Conservation (phyloP, 176 grass and related monocot species). For the Chrysopogon serrulatus region DNA sequence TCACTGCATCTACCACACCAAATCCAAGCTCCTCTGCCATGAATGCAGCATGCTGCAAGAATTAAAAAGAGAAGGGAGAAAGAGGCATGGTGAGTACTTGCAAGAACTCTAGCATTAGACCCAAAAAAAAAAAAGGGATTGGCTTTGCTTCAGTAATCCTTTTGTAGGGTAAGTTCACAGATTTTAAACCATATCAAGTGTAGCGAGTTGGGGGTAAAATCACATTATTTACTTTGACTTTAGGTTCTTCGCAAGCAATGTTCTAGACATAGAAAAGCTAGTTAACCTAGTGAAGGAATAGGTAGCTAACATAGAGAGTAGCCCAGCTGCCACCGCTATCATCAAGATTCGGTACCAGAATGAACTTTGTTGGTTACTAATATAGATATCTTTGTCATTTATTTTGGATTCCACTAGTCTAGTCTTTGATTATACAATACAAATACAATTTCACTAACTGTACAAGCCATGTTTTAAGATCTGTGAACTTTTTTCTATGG, state of each 20-base stretch:
- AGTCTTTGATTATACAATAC: background rate
- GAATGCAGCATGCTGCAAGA: slow-evolving; percentile 69
- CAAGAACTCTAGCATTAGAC: background rate
- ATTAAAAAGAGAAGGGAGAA: background rate
- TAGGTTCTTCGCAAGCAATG: background rate
- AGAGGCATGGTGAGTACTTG: background rate
- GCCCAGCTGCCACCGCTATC: background rate
- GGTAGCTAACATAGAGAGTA: background rate
- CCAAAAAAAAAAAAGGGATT: background rate
- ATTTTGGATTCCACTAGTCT: background rate
- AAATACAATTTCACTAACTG: background rate
- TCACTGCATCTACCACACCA: slow-evolving; percentile 60
- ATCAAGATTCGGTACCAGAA: background rate
- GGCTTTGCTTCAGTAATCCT: background rate
- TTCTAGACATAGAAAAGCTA: background rate
- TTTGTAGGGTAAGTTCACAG: background rate
- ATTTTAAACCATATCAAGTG: background rate
- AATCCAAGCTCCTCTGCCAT: slow-evolving; percentile 68
- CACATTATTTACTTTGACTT: background rate
- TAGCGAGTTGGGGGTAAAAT: background rate
- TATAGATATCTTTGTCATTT: background rate
- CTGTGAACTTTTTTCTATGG: background rate
- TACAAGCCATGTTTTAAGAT: background rate
- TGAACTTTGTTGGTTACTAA: background rate
- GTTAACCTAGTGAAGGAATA: background rate